These are phyloP conservation scores for Petunia axillaris DNA, from an alignment of 257 asterid species.

Conservation along the genomic window DNA sequence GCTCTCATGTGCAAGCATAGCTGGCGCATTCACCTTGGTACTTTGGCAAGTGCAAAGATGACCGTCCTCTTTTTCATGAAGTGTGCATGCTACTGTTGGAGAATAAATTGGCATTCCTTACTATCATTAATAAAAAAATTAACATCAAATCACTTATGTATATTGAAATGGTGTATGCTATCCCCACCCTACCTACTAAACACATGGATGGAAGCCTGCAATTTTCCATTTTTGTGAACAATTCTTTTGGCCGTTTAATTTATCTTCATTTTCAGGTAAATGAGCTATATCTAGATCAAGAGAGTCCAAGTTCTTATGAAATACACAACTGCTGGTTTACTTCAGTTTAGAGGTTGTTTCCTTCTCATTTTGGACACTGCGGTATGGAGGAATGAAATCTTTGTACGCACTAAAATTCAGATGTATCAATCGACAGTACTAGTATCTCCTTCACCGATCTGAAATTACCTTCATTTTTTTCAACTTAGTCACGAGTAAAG, in stretches of 20 bases:
- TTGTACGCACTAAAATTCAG: neutral
- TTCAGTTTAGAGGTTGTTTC: slow-evolving; percentile 2
- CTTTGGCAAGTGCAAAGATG: neutral
- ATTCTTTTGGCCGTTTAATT: slow-evolving; percentile 1
- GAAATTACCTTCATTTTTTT: slow-evolving; percentile 10
- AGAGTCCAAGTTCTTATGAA: slow-evolving; percentile 1
- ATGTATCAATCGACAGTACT: neutral
- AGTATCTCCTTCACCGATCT: neutral
- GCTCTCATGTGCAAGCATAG: neutral
- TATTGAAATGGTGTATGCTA: neutral
- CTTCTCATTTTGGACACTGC: neutral
- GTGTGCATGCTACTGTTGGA: neutral
- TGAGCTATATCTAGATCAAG: slow-evolving; percentile 4
- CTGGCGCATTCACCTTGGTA: neutral
- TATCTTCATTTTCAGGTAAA: slow-evolving; percentile 20
- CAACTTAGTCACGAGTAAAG: neutral
- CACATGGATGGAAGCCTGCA: neutral
- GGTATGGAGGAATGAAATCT: slow-evolving; percentile 18
- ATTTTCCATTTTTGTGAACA: neutral
- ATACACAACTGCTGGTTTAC: neutral
- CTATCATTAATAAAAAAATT: neutral
- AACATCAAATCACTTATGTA: neutral
- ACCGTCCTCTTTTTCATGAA: neutral
- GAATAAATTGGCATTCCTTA: neutral
- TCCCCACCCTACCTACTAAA: neutral